A percentile compares a stretch with the other conserved stretches of the same genome.
Evolutionary conservation across 1,139 yeast species (phyloP).

Genomic region (Eremothecium coryli): DNA sequence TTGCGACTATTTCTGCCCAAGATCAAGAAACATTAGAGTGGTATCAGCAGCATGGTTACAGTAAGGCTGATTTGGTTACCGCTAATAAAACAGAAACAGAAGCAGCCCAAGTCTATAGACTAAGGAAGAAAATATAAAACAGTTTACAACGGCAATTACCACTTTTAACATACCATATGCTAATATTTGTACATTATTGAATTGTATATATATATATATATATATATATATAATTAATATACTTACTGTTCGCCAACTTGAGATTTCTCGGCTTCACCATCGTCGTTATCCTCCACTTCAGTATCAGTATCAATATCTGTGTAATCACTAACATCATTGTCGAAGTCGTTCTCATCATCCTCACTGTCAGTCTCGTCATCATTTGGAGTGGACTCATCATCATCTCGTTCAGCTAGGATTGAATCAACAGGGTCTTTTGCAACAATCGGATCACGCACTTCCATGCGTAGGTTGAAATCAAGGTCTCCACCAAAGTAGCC

Average conservation of each 20-base stretch:
- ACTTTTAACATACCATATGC: slow-evolving; percentile 2
- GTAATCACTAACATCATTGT: slow-evolving; percentile 29
- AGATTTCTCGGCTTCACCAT: slow-evolving; percentile 9
- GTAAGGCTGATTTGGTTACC: slow-evolving; percentile 34
- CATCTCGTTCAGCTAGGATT: slow-evolving; percentile 32
- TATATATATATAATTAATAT: neutral
- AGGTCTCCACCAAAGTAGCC: slow-evolving; percentile 65
- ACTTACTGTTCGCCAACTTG: neutral
- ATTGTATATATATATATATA: neutral
- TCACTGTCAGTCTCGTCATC: slow-evolving; percentile 32
- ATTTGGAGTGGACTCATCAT: slow-evolving; percentile 42
- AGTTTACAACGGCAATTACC: no score
- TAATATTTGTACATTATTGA: slow-evolving; percentile 1
- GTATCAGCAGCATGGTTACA: slow-evolving; percentile 50
- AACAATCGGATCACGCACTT: slow-evolving; percentile 42
- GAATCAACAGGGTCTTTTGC: slow-evolving; percentile 14
- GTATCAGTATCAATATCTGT: slow-evolving; percentile 39
- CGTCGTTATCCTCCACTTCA: slow-evolving; percentile 31
- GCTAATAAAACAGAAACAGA: slow-evolving; percentile 42
- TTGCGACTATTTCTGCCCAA: slow-evolving; percentile 50
- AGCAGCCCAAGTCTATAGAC: slow-evolving; percentile 38
- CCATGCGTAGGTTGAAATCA: slow-evolving; percentile 56
- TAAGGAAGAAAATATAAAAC: slow-evolving; percentile 23
- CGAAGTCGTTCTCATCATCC: slow-evolving; percentile 24
- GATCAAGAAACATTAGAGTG: slow-evolving; percentile 42